Conservation (phyloP, 768 basidiomycete species). For the Lepiota venenata region DNA sequence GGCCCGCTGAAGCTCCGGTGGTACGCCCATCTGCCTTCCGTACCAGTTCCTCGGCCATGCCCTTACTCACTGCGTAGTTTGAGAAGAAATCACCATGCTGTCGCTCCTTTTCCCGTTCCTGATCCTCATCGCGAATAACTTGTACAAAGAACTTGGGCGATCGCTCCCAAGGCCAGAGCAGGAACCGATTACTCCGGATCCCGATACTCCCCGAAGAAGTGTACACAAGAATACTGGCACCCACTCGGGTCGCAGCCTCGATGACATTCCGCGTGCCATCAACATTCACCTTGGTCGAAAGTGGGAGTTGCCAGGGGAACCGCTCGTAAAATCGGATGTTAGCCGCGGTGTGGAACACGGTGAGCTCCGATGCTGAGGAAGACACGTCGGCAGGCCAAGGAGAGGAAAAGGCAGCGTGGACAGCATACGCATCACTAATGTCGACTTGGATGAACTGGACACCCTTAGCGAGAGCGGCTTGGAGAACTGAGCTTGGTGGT, state of each 20-base stretch:
- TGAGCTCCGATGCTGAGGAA: conserved; percentile 41
- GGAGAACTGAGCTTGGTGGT: conserved; percentile 56
- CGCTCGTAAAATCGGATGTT: conserved; percentile 80
- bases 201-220: conserved; percentile 72
- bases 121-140: conserved; percentile 59
- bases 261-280: conserved; percentile 66
- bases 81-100: conserved; percentile 65
- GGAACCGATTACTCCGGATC: conserved; percentile 54
- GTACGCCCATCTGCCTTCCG: conserved; percentile 32
- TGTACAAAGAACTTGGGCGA: conserved; percentile 58
- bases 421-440: conserved; percentile 48
- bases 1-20: too few species aligned
- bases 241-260: conserved; percentile 49
- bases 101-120: conserved; percentile 37
- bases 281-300: conserved; percentile 63
- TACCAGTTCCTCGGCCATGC: conserved; percentile 47
- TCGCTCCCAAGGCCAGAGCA: conserved; percentile 75
- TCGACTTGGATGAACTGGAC: conserved; percentile 60
- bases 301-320: conserved; percentile 41
- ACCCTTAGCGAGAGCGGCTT: conserved; percentile 44
- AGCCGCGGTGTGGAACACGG: conserved; percentile 76
- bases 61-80: conserved; percentile 72
- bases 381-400: conserved; percentile 49
- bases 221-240: conserved; percentile 59
- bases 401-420: conserved; percentile 58